Evolutionary conservation across 257 asterid species (phyloP), one percentile per base, ranked within the genome.

Genomic region (Paraleonurus japonicus): DNA sequence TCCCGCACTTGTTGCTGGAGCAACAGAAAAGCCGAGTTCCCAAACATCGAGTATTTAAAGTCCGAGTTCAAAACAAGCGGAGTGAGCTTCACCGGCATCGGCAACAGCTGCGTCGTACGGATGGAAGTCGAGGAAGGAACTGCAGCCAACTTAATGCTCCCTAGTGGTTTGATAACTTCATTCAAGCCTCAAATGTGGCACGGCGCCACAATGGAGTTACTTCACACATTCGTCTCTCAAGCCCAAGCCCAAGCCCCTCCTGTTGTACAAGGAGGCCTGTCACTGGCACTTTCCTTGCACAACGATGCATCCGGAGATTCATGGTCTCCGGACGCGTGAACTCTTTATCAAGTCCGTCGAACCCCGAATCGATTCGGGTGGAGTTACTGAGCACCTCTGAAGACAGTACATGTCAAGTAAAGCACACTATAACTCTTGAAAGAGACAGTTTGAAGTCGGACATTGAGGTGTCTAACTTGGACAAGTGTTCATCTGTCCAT

Each of bases 131-230:
- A 82, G 57, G 82, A 86, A 11, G 91, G 95, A 62, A 89, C 81
- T 22, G 63, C 87, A 2, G 82, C 88, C 55, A 86, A 68, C 20
- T n/a, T 92, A 63, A 86, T 92, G 91, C 92, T 89, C 60, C 97
- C 96, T 2, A 79, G 81, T 77, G 97, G 97, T 45, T 74, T 89
- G 67, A 79, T 92, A 81, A 92, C 96, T 50, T 92, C 97, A 2
- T 87, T 81, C 74, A 89, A 87, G 80, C 73, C 95, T 48, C 79
- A 78, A 55, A 86, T 89, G 97, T 92, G 97, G 96, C 96, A 92
- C 17, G 92, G 95, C 15, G 92, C 86, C 64, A 78, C 81, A 0
- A 32, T 81, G 78, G 96, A 89, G 81, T 63, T 92, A 69, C 82
- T 91, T 11, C 97, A 91, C 74, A 91, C 95, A 12, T 69, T 65